phyloP scores from a whole-genome alignment of 164 flowering plant genomes.

The Aristolochia contorta region DNA sequence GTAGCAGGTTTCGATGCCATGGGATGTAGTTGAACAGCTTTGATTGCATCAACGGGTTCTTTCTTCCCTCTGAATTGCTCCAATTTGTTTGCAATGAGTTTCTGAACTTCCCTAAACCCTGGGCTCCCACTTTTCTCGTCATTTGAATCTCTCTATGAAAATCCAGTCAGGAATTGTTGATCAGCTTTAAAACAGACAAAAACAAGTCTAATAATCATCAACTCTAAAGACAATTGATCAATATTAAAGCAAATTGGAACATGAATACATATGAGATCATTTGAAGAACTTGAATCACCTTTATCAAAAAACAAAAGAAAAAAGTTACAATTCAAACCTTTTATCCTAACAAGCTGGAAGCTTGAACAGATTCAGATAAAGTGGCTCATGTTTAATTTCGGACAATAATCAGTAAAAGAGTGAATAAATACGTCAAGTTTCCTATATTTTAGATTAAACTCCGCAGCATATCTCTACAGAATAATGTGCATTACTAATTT shows the following conservation, averaged over 20 bases:
- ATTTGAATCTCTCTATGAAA: conserved; percentile 22
- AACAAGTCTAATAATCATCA: not conserved
- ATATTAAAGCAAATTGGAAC: not conserved
- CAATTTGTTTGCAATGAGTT: conserved; percentile 37
- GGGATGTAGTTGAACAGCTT: conserved; percentile 7
- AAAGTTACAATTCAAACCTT: too few relatives aligned
- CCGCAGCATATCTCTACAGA: too few relatives aligned
- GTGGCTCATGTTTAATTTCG: too few relatives aligned
- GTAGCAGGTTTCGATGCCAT: conserved; percentile 4
- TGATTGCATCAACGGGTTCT: conserved; percentile 12
- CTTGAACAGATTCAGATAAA: too few relatives aligned
- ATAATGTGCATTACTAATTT: too few relatives aligned
- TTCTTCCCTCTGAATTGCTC: conserved; percentile 21
- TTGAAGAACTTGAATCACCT: not conserved
- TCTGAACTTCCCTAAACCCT: conserved; percentile 38
- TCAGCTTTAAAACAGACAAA: not conserved
- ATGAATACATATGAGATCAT: not conserved
- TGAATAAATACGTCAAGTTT: too few relatives aligned
- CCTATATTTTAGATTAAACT: too few relatives aligned
- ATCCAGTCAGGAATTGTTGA: conserved; percentile 1
- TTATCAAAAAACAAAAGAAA: too few relatives aligned
- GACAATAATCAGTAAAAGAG: too few relatives aligned
- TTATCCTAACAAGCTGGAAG: too few relatives aligned
- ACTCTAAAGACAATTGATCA: not conserved
- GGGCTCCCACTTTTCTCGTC: conserved; percentile 20